Base-by-base conservation (phyloP, 1,284 basidiomycete species). In the Apiotrichum brassicae region DNA sequence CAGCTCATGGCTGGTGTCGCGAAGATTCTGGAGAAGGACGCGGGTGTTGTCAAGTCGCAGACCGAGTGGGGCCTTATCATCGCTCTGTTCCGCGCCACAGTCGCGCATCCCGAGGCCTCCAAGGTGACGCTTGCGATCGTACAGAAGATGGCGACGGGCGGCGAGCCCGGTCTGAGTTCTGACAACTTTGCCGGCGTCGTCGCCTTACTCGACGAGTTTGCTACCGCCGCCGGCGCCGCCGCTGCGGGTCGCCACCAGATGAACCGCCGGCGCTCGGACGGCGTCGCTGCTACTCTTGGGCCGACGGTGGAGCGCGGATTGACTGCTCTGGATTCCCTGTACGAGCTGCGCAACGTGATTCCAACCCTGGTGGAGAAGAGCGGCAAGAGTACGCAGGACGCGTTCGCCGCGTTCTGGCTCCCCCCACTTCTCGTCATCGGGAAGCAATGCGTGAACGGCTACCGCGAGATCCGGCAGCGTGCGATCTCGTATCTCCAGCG, bases 61-160 rank as follows among this genome's bases (percentile, higher is more conserved):
- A 97, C 94, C 0, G 93, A 98, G 71, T 98, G 95, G 95, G 88
- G 87, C 48, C 76, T 97, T 30, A 81, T 94, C 16, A 89, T 95
- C 61, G 85, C 89, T 1, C 77, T 97, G n/a, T 81, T 98, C 59
- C 81, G 87, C 35, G 85, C 85, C 1, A 91, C 89, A 1, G 81
- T 90, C 39, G 79, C 84, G 8, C 87, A 95, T 61, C 82, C 88
- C n/a, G 87, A 90, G 70, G 91, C 92, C 2, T 84, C 87, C 24
- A 84, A 87, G 39, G 76, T 84, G 40, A 86, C 91, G 1, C 87
- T 97, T 62, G 82, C 84, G 11, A 78, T 93, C 7, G 75, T 93
- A 22, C 74, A 79, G 24, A 76, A 76, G 42, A 76, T 95, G 32
- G 78, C 80, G 9, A 72, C 77, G 0, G 63, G 61, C 34, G 43